phyloP scores from a whole-genome alignment of 352 stramenopile genomes.

The Salisapilia sapeloensis region DNA sequence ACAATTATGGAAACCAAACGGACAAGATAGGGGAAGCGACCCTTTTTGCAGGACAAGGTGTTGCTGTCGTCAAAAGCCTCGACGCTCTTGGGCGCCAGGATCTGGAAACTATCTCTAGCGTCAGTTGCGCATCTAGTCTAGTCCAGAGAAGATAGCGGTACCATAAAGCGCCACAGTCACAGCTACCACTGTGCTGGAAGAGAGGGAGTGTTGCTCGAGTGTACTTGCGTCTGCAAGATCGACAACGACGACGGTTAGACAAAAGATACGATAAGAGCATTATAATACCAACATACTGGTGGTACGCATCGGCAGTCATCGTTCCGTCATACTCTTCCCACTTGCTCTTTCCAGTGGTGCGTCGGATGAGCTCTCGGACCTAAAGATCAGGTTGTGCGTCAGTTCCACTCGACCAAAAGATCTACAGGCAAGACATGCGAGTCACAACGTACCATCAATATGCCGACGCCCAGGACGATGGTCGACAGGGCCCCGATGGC shows the following conservation, averaged over 20 bases:
- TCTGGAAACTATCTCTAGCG: conserved; percentile 28
- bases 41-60: conserved; percentile 66
- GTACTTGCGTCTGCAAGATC: conserved; percentile 50
- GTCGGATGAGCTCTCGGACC: conserved; percentile 41
- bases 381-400: conserved; percentile 4
- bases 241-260: background rate
- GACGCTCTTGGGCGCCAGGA: conserved; percentile 54
- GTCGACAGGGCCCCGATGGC: conserved; percentile 61
- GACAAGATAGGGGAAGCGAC: conserved; percentile 61
- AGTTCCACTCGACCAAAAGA: background rate
- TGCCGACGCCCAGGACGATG: conserved; percentile 48
- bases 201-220: conserved; percentile 42
- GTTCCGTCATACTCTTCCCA: conserved; percentile 35
- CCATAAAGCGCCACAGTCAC: conserved; percentile 49
- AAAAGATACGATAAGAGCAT: background rate
- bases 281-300: conserved; percentile 21
- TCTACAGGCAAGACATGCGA: background rate
- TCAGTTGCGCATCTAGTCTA: conserved; percentile 2
- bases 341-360: conserved; percentile 22
- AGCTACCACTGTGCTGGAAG: conserved; percentile 57
- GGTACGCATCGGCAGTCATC: conserved; percentile 49
- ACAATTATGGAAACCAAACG: conserved; percentile 1
- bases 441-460: conserved; percentile 53
- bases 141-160: conserved; percentile 2
- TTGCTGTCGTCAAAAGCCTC: conserved; percentile 75